A percentile compares a stretch with the other conserved stretches of the same genome.
Evolutionary conservation across 768 basidiomycete genomes (phyloP).

Genomic region (Cystobasidium tubakii): DNA sequence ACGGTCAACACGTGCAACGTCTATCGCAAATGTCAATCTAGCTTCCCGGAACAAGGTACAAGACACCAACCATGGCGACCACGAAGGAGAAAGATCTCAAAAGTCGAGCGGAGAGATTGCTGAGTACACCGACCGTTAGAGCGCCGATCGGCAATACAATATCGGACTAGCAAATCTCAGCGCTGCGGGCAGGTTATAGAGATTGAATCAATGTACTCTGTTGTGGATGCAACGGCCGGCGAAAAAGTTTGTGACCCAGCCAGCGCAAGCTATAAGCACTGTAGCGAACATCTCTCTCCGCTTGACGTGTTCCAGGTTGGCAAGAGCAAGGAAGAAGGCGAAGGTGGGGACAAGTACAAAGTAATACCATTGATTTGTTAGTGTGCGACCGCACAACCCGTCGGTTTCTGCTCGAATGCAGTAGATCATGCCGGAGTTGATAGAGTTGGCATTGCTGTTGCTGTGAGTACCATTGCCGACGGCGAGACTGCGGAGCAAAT

Average conservation of each 20-base stretch:
- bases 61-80: constrained; percentile 30
- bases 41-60: constrained; percentile 40
- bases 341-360: constrained; percentile 51
- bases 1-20: no score
- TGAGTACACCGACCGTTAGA: constrained; percentile 39
- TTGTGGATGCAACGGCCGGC: constrained; percentile 17
- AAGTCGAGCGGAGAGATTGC: constrained; percentile 39
- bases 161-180: constrained; percentile 28
- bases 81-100: constrained; percentile 14
- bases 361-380: constrained; percentile 37
- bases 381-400: background rate
- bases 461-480: background rate
- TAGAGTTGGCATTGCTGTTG: background rate
- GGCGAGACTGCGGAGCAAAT: background rate
- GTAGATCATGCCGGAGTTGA: background rate
- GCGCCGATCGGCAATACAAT: constrained; percentile 41
- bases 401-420: constrained; percentile 5
- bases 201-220: constrained; percentile 11
- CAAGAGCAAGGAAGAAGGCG: constrained; percentile 47
- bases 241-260: constrained; percentile 47
- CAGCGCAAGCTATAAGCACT: constrained; percentile 50
- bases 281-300: constrained; percentile 47
- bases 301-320: constrained; percentile 49
- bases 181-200: no score
- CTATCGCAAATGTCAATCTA: no score